Evolutionary conservation across 176 grass and related monocot genomes (phyloP), one percentile per base, ranked within the genome.

Genomic region (Eleusine indica): DNA sequence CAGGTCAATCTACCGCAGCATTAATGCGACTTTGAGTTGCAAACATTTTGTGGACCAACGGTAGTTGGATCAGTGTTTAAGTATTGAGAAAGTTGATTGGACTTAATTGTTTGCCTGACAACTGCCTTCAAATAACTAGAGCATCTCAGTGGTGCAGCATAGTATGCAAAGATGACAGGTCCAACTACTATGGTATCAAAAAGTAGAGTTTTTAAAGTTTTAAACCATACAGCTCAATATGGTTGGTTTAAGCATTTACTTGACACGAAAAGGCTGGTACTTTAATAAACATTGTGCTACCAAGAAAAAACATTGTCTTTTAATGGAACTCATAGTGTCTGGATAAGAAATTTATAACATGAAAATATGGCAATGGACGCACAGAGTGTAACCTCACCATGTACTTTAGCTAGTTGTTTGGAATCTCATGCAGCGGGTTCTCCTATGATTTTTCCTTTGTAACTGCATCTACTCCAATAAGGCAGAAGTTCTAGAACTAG

Each of bases 51-150:
- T 66, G 78, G 47, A 21, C 79, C 78, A 73, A 78, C 52, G 72
- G 30, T 82, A n/a, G 79, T 60, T 86, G 79, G 73, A 32, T 80
- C 72, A 58, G 66, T 71, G 11, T 39, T 73, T 73, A 42, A 86
- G 78, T 86, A 37, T 35, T 48, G n/a, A 85, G 57, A 77, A 39
- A 73, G 68, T 72, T 78, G 40, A 60, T 86, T 73, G 66, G 40
- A 56, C 64, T 66, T 89, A 66, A 82, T 77, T 82, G 54, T 77
- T 82, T 78, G 58, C 84, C 81, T 73, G 84, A 41, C 25, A 68
- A 73, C 14, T 10, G 51, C 28, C 69, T 85, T 76, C 43, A 75
- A 73, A 64, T 10, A 71, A 70, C 32, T 64, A 62, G 57, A 86
- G 43, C n/a, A 54, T 42, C 42, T 78, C 60, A 48, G 12, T 18